Conservation (phyloP, 257 asterid species). For the Eucommia ulmoides region DNA sequence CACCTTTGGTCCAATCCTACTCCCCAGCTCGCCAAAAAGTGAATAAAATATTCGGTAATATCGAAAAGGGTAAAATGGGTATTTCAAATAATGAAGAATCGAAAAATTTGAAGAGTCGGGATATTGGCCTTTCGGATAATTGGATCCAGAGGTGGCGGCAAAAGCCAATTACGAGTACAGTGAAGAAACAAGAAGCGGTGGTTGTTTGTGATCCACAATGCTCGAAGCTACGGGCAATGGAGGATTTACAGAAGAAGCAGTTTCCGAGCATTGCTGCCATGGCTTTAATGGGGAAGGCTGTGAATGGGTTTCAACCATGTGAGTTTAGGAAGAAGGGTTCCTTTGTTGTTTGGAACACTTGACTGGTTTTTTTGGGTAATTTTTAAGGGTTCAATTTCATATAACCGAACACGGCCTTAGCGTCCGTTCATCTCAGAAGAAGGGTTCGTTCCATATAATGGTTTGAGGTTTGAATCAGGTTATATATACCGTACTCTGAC, state of each 20-base stretch:
- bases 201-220: constrained; percentile 35
- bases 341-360: constrained; percentile 52
- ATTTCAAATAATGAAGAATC: constrained; percentile 17
- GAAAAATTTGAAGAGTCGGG: constrained; percentile 15
- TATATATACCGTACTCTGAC: no score
- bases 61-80: constrained; percentile 8
- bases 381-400: no score
- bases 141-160: constrained; percentile 73
- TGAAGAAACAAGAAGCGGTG: constrained; percentile 17
- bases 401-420: no score
- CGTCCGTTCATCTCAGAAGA: no score
- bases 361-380: background rate
- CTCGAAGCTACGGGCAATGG: constrained; percentile 22
- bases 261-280: constrained; percentile 80
- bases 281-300: constrained; percentile 71
- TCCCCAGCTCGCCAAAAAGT: constrained; percentile 22
- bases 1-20: constrained; percentile 17
- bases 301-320: constrained; percentile 39
- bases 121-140: constrained; percentile 30
- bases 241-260: constrained; percentile 43
- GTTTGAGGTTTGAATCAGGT: no score
- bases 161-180: constrained; percentile 11
- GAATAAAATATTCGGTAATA: constrained; percentile 9
- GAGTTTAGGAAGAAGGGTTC: constrained; percentile 41
- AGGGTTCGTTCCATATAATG: no score